phyloP scores from a whole-genome alignment of 2,329 filamentous ascomycete species.

The Zymoseptoria brevis region DNA sequence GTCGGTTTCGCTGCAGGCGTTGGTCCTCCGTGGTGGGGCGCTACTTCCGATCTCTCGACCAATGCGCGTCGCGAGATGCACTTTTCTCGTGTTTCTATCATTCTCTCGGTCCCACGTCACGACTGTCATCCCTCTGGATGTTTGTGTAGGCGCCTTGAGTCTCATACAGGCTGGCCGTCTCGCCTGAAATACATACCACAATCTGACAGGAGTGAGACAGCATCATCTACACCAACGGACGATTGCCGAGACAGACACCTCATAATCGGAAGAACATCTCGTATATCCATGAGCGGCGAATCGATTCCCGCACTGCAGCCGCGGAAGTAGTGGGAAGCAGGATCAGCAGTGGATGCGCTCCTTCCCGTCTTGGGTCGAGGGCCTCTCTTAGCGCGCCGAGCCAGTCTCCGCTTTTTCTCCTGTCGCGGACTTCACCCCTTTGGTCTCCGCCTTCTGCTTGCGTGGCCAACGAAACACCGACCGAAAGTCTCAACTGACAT shows the following conservation, averaged over 20 bases:
- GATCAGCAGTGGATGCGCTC: neutral
- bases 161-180: neutral
- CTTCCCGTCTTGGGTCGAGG: neutral
- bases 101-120: neutral
- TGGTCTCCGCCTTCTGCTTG: conserved; percentile 3
- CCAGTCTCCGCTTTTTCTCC: neutral
- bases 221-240: neutral
- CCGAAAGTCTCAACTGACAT: neutral
- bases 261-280: neutral
- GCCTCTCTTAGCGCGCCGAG: neutral
- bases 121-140: neutral
- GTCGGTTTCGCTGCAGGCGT: neutral
- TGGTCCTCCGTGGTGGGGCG: neutral
- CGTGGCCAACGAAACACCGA: conserved; percentile 7
- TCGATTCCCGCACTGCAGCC: neutral
- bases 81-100: neutral
- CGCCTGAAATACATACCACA: neutral
- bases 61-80: neutral
- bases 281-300: neutral
- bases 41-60: neutral
- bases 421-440: neutral
- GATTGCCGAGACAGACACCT: neutral
- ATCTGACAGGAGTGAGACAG: neutral
- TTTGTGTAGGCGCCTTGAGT: neutral
- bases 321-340: neutral